These are phyloP conservation scores for Thalassiosira sp. DNA, from an alignment of 352 stramenopile genomes.

Conservation along the genomic window DNA sequence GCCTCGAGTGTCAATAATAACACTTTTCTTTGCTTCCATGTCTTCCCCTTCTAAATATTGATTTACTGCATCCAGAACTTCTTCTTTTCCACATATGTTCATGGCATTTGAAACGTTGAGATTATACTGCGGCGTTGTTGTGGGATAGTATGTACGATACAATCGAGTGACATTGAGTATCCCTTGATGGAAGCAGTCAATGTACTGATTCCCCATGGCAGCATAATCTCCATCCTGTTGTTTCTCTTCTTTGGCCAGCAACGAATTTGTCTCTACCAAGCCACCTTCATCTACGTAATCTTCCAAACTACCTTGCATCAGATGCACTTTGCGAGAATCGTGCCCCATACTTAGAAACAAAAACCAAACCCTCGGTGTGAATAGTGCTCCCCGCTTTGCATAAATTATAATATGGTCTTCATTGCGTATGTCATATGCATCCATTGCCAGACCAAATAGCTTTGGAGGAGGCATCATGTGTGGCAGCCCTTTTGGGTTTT, in stretches of 20 bases:
- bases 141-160: slow-evolving; percentile 5
- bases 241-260: not conserved
- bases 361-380: slow-evolving; percentile 65
- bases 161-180: slow-evolving; percentile 26
- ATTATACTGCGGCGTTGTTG: slow-evolving; percentile 12
- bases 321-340: slow-evolving; percentile 46
- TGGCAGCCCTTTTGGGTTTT: slow-evolving; percentile 47
- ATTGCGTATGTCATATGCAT: slow-evolving; percentile 66
- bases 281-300: slow-evolving; percentile 66
- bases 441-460: slow-evolving; percentile 69
- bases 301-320: slow-evolving; percentile 70
- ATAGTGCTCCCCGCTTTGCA: slow-evolving; percentile 55
- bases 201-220: slow-evolving; percentile 3
- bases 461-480: slow-evolving; percentile 75
- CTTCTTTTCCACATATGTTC: slow-evolving; percentile 36
- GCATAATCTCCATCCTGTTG: not conserved
- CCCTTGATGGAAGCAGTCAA: slow-evolving; percentile 27
- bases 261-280: slow-evolving; percentile 46
- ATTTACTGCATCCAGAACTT: slow-evolving; percentile 42
- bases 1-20: slow-evolving; percentile 41
- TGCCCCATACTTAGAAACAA: slow-evolving; percentile 76
- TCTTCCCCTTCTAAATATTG: slow-evolving; percentile 4
- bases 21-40: not conserved
- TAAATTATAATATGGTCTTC: slow-evolving; percentile 74
- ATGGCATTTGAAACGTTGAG: not conserved